Conservation (phyloP, 164 flowering plant genomes). For the Echeveria elegans region DNA sequence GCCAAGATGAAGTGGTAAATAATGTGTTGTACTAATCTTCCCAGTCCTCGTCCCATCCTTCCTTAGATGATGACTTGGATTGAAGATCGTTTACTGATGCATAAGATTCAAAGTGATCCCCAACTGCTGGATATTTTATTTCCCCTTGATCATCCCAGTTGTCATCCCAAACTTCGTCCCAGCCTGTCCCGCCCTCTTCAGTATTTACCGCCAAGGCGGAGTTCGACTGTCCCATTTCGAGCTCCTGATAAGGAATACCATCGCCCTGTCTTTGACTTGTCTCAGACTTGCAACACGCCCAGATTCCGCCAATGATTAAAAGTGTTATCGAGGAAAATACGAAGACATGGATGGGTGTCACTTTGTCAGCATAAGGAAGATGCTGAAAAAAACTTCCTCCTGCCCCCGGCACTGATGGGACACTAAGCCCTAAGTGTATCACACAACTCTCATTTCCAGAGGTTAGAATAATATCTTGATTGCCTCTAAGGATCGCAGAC, state of each 20-base stretch:
- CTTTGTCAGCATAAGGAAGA: conserved; percentile 21
- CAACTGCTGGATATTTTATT: neutral
- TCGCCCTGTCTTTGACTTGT: conserved; percentile 24
- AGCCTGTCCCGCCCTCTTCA: conserved; percentile 21
- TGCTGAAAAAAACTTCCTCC: conserved; percentile 13
- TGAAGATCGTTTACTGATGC: conserved; percentile 11
- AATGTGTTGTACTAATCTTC: conserved; percentile 11
- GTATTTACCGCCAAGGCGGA: conserved; percentile 24
- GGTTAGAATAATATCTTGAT: conserved; percentile 12
- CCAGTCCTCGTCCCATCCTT: conserved; percentile 15
- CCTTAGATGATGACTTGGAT: conserved; percentile 9
- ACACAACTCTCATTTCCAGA: conserved; percentile 20
- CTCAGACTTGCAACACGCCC: conserved; percentile 45
- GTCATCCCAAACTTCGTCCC: conserved; percentile 16
- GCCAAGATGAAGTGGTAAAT: neutral
- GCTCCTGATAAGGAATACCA: conserved; percentile 39
- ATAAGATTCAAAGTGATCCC: conserved; percentile 6
- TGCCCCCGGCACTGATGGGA: conserved; percentile 3
- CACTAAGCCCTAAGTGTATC: conserved; percentile 9
- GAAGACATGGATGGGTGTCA: conserved; percentile 22
- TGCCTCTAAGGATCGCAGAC: conserved; percentile 10
- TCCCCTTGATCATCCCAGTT: conserved; percentile 10
- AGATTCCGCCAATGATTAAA: conserved; percentile 15
- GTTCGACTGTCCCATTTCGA: conserved; percentile 36
- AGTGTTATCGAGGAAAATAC: conserved; percentile 13